These are phyloP conservation scores for Novymonas esmeraldas DNA, from an alignment of 208 protist species.

Conservation along the genomic window DNA sequence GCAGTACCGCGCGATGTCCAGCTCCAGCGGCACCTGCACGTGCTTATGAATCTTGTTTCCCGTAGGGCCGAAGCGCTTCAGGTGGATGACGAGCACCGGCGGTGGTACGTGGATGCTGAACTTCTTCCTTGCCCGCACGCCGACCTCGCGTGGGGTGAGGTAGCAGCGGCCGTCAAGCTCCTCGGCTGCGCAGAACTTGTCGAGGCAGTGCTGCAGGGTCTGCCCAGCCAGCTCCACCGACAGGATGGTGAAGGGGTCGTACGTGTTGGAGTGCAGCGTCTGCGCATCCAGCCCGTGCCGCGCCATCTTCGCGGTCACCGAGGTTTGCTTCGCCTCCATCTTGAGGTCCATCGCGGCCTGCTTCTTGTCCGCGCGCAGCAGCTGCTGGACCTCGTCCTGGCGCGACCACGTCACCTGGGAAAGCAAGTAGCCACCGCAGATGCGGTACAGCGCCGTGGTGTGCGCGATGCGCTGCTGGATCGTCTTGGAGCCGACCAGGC, in stretches of 20 bases:
- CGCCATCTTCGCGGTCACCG: background rate
- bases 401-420: conserved; percentile 84
- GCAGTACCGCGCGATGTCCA: conserved; percentile 73
- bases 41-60: conserved; percentile 71
- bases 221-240: conserved; percentile 74
- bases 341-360: conserved; percentile 81
- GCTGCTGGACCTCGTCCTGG: conserved; percentile 79
- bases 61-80: conserved; percentile 86
- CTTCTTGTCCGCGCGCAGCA: conserved; percentile 59
- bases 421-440: conserved; percentile 84
- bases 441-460: conserved; percentile 80
- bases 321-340: conserved; percentile 42
- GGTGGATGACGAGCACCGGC: conserved; percentile 84
- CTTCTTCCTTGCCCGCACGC: conserved; percentile 81
- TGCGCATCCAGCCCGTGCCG: conserved; percentile 23
- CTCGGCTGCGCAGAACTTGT: conserved; percentile 75
- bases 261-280: conserved; percentile 78
- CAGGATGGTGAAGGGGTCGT: conserved; percentile 86
- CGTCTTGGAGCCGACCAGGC: conserved; percentile 74
- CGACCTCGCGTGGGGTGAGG: conserved; percentile 71
- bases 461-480: conserved; percentile 56
- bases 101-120: conserved; percentile 82
- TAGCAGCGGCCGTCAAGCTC: conserved; percentile 77
- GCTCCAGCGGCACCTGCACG: conserved; percentile 62
- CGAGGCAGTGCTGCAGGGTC: conserved; percentile 78